Evolutionary conservation across 805 yeast genomes (phyloP).

Genomic region (Saccharomycopsis sp.): DNA sequence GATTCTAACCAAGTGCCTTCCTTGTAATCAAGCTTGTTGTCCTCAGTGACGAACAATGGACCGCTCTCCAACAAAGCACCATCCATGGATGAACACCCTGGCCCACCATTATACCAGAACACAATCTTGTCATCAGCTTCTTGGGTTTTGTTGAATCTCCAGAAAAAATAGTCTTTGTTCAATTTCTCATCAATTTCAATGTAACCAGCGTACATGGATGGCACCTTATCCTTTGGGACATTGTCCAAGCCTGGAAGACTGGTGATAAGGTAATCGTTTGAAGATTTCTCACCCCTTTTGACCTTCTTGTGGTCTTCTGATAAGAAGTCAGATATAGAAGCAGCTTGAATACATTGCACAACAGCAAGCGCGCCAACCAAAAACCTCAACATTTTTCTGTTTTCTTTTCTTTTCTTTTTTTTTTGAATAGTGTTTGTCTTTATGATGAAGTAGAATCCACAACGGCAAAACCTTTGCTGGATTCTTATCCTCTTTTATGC

Average conservation of each 20-base stretch:
- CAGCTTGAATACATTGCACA: constrained; percentile 1
- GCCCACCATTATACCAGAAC: constrained; percentile 96
- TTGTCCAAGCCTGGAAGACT: constrained; percentile 17
- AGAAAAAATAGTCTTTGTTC: constrained; percentile 60
- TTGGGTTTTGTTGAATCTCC: constrained; percentile 43
- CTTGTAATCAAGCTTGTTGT: constrained; percentile 43
- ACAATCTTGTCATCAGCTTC: constrained; percentile 36
- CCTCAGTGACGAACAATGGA: constrained; percentile 57
- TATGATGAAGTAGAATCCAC: too few species aligned
- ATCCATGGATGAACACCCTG: constrained; percentile 97
- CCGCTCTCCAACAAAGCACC: constrained; percentile 93
- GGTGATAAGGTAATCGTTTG: constrained; percentile 20
- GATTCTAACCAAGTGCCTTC: constrained; percentile 77
- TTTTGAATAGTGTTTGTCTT: too few species aligned
- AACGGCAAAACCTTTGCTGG: too few species aligned
- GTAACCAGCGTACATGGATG: constrained; percentile 55
- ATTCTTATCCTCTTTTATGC: too few species aligned
- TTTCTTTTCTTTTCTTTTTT: too few species aligned
- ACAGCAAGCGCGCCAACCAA: not conserved
- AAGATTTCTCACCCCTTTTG: not conserved
- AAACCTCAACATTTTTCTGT: too few species aligned
- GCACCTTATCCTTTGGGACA: constrained; percentile 7
- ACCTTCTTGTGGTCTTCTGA: not conserved
- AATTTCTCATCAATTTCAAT: constrained; percentile 45
- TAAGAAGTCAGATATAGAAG: not conserved